A percentile compares a stretch with the other conserved stretches of the same genome.
phyloP scores from a whole-genome alignment of 2,329 filamentous ascomycete genomes.

The Zasmidium angulare region DNA sequence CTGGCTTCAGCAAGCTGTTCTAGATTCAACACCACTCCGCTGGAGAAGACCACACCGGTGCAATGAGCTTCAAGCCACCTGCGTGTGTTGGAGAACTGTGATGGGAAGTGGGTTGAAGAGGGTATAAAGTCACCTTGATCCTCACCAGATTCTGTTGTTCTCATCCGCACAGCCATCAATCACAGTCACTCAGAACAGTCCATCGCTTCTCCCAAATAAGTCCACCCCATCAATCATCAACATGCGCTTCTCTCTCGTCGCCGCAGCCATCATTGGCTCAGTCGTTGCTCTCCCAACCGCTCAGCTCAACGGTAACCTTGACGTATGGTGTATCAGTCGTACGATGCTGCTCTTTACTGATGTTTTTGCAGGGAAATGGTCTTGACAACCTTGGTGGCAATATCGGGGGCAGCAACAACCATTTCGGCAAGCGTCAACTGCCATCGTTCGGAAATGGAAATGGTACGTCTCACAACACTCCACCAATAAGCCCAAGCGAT shows the following conservation, averaged over 20 bases:
- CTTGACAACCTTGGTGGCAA: constrained; percentile 1
- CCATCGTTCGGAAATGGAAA: constrained; percentile 1
- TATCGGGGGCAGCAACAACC: neutral
- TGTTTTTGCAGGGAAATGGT: neutral
- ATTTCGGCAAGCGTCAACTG: constrained; percentile 2
- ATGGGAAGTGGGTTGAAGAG: neutral
- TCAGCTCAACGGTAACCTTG: constrained; percentile 8
- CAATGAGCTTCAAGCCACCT: neutral
- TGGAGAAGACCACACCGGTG: neutral
- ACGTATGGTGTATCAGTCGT: neutral
- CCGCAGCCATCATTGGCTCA: constrained; percentile 18
- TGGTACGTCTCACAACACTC: neutral
- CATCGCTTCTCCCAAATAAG: neutral
- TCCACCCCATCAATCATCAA: constrained; percentile 7
- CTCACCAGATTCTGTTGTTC: neutral
- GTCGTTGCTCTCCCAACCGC: constrained; percentile 15
- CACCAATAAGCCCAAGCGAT: too few relatives aligned
- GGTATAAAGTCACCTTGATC: neutral
- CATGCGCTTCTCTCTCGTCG: constrained; percentile 17
- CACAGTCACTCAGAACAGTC: neutral
- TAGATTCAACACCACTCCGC: neutral
- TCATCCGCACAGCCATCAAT: neutral
- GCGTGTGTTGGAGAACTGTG: neutral
- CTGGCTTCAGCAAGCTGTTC: neutral
- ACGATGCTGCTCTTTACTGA: neutral